These are phyloP conservation scores for Trypanosoma brucei DNA, from an alignment of 208 protist genomes.

Conservation along the genomic window DNA sequence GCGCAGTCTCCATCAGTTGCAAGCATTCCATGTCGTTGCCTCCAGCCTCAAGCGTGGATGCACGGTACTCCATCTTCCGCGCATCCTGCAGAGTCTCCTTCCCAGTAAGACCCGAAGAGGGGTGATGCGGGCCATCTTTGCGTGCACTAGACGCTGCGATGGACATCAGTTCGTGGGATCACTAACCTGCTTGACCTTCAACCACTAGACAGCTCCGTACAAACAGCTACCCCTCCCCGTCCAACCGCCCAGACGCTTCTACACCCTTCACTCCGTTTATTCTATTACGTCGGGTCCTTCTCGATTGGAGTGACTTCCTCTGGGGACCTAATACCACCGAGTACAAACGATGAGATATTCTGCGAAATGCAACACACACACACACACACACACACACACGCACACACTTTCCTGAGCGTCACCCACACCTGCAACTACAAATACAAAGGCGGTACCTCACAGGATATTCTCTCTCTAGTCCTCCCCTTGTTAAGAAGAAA, in stretches of 20 bases:
- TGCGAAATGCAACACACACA: no score
- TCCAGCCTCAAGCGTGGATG: slow-evolving; percentile 37
- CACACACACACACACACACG: no score
- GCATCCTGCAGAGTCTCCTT: slow-evolving; percentile 64
- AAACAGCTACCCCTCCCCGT: no score
- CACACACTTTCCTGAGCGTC: no score
- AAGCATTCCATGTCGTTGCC: slow-evolving; percentile 53
- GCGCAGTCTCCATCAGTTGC: slow-evolving; percentile 72
- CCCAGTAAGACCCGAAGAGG: slow-evolving; percentile 25
- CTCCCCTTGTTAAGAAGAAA: neutral
- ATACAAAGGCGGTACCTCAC: neutral
- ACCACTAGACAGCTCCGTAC: no score
- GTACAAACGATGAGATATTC: no score
- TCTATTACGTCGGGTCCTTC: no score
- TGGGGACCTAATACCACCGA: no score
- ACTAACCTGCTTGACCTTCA: neutral
- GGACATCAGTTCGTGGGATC: neutral
- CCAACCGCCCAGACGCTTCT: no score
- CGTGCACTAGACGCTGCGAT: neutral
- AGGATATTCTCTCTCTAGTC: neutral
- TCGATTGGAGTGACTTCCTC: no score
- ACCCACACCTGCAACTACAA: no score
- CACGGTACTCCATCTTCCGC: slow-evolving; percentile 55
- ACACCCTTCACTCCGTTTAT: no score
- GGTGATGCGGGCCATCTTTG: neutral